Conservation (phyloP, 306 rosid genomes). For the Quercus bicolor region DNA sequence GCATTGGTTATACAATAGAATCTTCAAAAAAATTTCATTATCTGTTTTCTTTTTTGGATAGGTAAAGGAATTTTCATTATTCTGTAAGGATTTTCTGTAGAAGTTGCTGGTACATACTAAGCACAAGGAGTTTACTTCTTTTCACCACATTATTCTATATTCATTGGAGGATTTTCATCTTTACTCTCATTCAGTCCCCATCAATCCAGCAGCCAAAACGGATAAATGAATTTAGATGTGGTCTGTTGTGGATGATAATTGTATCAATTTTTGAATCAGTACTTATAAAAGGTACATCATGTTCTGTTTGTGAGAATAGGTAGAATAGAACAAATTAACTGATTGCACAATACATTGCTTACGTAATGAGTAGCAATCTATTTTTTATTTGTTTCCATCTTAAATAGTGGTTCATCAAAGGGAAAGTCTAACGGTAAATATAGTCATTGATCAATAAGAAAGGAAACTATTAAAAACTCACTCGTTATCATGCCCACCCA, state of each 20-base stretch:
- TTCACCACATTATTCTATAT: not conserved
- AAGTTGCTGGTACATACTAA: not conserved
- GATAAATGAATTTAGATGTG: not conserved
- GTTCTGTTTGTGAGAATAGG: not conserved
- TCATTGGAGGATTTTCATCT: too few relatives aligned
- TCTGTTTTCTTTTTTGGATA: too few relatives aligned
- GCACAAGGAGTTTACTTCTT: not conserved
- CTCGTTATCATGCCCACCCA: conserved; percentile 99
- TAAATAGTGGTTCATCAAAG: not conserved
- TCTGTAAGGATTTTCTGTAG: not conserved
- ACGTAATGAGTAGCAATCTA: not conserved
- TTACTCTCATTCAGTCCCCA: not conserved
- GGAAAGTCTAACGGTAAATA: conserved; percentile 2
- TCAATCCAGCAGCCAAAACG: not conserved
- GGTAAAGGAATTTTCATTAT: not conserved
- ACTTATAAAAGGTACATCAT: not conserved
- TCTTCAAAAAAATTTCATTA: not conserved
- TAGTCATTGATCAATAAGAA: not conserved
- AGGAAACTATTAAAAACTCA: conserved; percentile 43
- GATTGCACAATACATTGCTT: not conserved
- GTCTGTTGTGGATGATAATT: not conserved
- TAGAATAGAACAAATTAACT: not conserved
- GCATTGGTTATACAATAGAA: not conserved
- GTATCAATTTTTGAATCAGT: not conserved
- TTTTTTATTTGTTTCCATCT: not conserved